Evolutionary conservation across 306 rosid genomes (phyloP).

Genomic region (Hylodesmum podocarpum): DNA sequence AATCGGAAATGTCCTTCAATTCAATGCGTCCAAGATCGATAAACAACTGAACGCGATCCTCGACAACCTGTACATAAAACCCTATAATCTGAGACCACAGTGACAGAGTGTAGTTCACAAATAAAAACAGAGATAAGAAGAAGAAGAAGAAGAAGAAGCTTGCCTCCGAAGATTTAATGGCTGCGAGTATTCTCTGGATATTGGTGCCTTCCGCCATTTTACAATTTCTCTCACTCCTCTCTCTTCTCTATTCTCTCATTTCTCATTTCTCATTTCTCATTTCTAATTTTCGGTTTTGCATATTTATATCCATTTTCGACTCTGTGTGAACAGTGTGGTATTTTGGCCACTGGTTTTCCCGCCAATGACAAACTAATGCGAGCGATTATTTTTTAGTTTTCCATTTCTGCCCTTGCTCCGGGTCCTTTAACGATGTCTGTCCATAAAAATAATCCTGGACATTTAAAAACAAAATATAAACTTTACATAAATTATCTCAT

Average conservation of each 20-base stretch:
- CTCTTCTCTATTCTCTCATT: neutral
- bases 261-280: neutral
- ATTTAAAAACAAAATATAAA: too few species aligned
- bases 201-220: slow-evolving; percentile 63
- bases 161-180: slow-evolving; percentile 81
- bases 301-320: neutral
- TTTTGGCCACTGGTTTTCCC: slow-evolving; percentile 18
- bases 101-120: neutral
- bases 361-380: slow-evolving; percentile 1
- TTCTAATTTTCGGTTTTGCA: neutral
- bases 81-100: neutral
- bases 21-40: slow-evolving; percentile 49
- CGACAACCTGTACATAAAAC: slow-evolving; percentile 56
- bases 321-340: neutral
- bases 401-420: neutral
- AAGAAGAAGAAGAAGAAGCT: slow-evolving; percentile 24
- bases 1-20: slow-evolving; percentile 48
- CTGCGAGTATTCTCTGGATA: slow-evolving; percentile 52
- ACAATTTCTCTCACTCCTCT: neutral
- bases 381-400: neutral
- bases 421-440: too few species aligned
- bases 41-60: slow-evolving; percentile 61
- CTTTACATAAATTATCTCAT: too few species aligned
- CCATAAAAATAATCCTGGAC: too few species aligned
- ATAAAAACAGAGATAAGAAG: neutral